Conservation (phyloP, 345 rosid species). For the Iberis pinnata region DNA sequence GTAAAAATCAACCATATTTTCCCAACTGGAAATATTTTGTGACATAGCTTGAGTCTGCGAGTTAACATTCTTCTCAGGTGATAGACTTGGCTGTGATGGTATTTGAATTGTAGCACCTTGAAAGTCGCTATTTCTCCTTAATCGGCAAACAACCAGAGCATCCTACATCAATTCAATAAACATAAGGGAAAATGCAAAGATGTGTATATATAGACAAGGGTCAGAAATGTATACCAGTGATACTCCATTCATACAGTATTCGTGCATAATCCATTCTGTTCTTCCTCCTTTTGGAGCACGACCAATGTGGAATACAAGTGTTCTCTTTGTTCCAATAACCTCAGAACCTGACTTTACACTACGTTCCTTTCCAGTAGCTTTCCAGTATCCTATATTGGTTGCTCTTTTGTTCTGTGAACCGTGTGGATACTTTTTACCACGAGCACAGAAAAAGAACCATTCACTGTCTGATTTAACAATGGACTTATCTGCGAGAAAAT, state of each 20-base stretch:
- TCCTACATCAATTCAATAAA: slow-evolving; percentile 37
- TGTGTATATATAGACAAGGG: background rate
- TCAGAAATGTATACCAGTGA: slow-evolving; percentile 42
- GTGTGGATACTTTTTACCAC: slow-evolving; percentile 83
- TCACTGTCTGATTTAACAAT: slow-evolving; percentile 58
- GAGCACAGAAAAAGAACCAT: slow-evolving; percentile 84
- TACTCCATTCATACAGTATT: slow-evolving; percentile 54
- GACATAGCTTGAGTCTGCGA: background rate
- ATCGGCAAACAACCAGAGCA: slow-evolving; percentile 68
- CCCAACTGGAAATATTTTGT: slow-evolving; percentile 17
- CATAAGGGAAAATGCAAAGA: background rate
- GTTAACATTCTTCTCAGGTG: slow-evolving; percentile 14
- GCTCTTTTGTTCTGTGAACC: slow-evolving; percentile 86
- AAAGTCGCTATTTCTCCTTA: slow-evolving; percentile 56
- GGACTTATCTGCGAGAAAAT: slow-evolving; percentile 42
- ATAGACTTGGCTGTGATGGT: slow-evolving; percentile 8
- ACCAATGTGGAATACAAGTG: slow-evolving; percentile 80
- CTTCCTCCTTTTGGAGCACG: slow-evolving; percentile 88
- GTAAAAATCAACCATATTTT: slow-evolving; percentile 26
- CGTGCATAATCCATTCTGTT: slow-evolving; percentile 91
- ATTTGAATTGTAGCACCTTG: slow-evolving; percentile 27
- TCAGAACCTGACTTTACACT: slow-evolving; percentile 53
- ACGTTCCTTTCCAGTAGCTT: slow-evolving; percentile 91
- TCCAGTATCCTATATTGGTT: slow-evolving; percentile 81
- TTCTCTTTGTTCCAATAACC: slow-evolving; percentile 79